Base-by-base conservation (phyloP, 75 land plant genomes). In the Selaginella moellendorffii region DNA sequence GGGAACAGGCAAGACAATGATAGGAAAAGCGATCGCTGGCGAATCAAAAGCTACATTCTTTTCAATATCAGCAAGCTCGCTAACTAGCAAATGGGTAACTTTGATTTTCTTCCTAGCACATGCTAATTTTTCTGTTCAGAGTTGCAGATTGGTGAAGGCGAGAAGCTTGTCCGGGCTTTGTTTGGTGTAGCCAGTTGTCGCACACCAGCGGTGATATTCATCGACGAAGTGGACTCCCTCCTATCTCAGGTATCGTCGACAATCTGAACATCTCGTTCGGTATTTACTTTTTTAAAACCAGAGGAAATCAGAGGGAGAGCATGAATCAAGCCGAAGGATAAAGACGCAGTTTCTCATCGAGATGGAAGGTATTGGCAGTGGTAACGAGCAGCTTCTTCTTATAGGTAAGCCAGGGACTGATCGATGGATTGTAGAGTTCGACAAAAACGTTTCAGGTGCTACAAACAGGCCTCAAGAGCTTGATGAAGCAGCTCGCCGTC, bases 1-100 rank as follows among this genome's bases (percentile, higher is more conserved):
- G 98, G 98, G 98, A 46, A 93, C 98, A 31, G 98, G 98, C 27
- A 93, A 93, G 78, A 93, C 98, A 29, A 93, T 93, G 98, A 93
- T 93, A 53, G 98, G 98, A 5, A 93, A 93, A 77, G 98, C 98
- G 19, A 93, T 93, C 56, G 98, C 98, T 76, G 98, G 98, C 69
- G 98, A 93, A 76, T 90, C 98, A 17, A 93, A 89, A 72, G 98
- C 98, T 65, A 93, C 98, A 0, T 93, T 93, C 64, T 93, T 93
- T 74, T 93, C 87, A 67, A 93, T 93, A 66, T 93, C 98, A 78
- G 95, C 98, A 52, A 93, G 98, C 70, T 93, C 98, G 24, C 76
- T 93, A 69, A 93, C 98, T 31, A 93, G 98, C 85, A 93, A 93
- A 72, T 93, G 98, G 98, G 98, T 89, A 81, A 31, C 78, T 68